phyloP scores from a whole-genome alignment of 2,329 filamentous ascomycete genomes.

The Albifimbria verrucaria region DNA sequence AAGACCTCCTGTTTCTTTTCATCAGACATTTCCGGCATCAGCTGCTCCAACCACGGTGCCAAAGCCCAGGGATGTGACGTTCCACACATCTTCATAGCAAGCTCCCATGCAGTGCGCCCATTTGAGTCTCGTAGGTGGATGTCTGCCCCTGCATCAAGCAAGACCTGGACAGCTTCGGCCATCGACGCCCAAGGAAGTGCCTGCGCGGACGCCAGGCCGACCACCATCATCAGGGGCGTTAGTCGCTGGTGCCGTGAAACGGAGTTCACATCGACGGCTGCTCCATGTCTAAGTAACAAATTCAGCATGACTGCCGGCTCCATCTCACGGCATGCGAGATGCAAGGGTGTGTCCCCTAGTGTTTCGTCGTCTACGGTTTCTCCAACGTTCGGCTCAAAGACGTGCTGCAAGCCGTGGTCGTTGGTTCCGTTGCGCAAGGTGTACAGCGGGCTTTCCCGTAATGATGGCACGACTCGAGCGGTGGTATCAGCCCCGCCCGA shows the following conservation, averaged over 20 bases:
- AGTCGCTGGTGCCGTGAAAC: neutral
- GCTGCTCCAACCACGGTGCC: neutral
- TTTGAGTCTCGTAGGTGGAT: neutral
- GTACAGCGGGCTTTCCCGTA: neutral
- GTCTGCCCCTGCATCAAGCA: neutral
- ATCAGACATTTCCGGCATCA: too few species aligned
- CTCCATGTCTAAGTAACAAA: neutral
- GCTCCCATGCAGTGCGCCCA: neutral
- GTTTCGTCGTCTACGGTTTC: neutral
- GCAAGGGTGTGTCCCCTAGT: neutral
- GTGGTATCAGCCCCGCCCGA: neutral
- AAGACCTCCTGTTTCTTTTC: too few species aligned
- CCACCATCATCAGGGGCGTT: neutral
- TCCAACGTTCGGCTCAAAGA: neutral
- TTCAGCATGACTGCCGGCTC: neutral
- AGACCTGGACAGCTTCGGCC: neutral
- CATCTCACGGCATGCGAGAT: neutral
- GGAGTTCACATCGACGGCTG: neutral
- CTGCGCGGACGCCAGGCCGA: neutral
- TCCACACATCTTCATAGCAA: neutral
- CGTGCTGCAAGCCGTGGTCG: neutral
- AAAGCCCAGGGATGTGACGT: neutral
- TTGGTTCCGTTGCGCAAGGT: neutral
- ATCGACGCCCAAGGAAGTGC: neutral
- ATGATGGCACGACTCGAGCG: neutral